Evolutionary conservation across 1,284 basidiomycete genomes (phyloP).

Genomic region (Dichomitus squalens): DNA sequence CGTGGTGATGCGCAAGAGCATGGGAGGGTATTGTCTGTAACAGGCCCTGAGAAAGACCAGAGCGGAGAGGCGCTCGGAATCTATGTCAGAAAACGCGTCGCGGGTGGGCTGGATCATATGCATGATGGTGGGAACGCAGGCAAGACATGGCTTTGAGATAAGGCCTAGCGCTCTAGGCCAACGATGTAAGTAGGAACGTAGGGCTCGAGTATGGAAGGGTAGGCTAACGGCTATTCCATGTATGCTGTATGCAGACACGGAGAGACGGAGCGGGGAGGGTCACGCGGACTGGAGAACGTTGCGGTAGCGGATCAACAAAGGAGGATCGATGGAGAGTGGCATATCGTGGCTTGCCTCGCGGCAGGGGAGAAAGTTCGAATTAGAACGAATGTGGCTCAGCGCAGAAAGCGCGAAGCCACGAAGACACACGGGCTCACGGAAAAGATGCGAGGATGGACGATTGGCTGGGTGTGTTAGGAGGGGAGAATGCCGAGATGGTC

Average conservation of each 20-base stretch:
- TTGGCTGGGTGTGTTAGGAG: background rate
- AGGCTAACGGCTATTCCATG: background rate
- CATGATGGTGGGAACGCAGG: too few species aligned
- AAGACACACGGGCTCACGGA: background rate
- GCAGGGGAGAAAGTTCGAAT: slow-evolving; percentile 17
- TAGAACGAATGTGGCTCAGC: slow-evolving; percentile 2
- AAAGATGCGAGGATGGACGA: background rate
- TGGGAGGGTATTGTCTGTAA: too few species aligned
- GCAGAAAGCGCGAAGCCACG: background rate
- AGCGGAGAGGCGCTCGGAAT: too few species aligned
- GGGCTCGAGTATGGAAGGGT: background rate
- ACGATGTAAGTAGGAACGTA: background rate
- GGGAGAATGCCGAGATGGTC: slow-evolving; percentile 11
- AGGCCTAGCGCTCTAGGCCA: background rate
- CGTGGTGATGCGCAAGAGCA: background rate
- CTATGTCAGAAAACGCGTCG: too few species aligned
- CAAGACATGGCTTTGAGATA: too few species aligned
- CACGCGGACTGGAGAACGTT: background rate
- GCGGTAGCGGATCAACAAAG: slow-evolving; percentile 19
- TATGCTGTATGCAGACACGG: background rate
- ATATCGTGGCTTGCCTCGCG: slow-evolving; percentile 18
- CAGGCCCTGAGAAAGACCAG: slow-evolving; percentile 9
- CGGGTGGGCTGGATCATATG: too few species aligned
- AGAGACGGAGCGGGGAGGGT: slow-evolving; percentile 7
- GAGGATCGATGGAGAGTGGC: slow-evolving; percentile 19